Base-by-base conservation (phyloP, 148 eudicot genomes). In the Chenopodium album region DNA sequence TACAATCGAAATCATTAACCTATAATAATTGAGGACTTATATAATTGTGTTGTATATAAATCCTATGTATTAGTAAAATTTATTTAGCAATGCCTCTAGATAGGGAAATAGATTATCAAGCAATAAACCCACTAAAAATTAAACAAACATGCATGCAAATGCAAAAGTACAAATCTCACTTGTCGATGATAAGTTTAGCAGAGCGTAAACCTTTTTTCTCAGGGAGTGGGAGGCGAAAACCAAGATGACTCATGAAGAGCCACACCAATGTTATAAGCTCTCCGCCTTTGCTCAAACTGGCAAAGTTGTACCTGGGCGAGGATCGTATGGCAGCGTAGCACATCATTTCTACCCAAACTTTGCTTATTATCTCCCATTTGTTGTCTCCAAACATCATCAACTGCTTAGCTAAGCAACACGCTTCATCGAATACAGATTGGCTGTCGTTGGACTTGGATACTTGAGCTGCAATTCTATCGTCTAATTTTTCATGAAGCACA, bases 261-360 rank as follows among this genome's bases (percentile, higher is more conserved):
- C 85, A 81, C 7, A 85, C 84, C 13, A 82, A 6, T 23, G 87
- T 79, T 22, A 85, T 31, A 17, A 85, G 73, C 50, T 82, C 77
- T 22, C 79, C 80, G 3, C 85, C 82, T 19, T 68, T 59, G 47
- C 76, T 68, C 0, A 85, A 63, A 17, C 79, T 75, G 11, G 67
- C 46, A 2, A 80, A 82, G 19, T 85, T 80, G 1, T 70, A 31
- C 16, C 63, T 63, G 0, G 87, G 46, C 31, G 81, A 46, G 48
- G 79, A 50, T 2, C 76, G 84, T 1, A 62, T 37, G 2, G 87
- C 82, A 7, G 84, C 87, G 56, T 78, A 85, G 60, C 75, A 78
- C 28, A 85, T 7, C 56, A 88, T n/a, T 77, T 83, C 90, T 14
- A 85, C 77, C 90, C 88, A 88, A 0, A 85, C 88, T 31, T 83